phyloP scores from a whole-genome alignment of 139 green algal genomes.

The Ulvella scutata region DNA sequence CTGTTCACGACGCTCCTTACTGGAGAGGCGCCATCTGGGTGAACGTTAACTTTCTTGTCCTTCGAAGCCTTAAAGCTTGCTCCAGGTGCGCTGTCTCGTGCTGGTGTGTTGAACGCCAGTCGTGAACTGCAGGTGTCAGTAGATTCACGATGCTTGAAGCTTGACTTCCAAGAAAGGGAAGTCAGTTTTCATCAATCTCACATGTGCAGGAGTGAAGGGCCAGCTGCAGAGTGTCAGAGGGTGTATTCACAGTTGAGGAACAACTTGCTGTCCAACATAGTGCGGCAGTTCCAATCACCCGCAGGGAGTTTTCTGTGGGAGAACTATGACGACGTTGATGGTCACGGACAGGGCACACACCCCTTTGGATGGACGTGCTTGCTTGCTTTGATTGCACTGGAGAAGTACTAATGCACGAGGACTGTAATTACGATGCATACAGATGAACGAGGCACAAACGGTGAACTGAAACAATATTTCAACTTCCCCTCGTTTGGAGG shows the following conservation, averaged over 20 bases:
- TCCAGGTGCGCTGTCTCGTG: background rate
- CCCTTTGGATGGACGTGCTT: slow-evolving; percentile 91
- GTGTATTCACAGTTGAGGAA: slow-evolving; percentile 32
- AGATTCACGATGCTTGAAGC: background rate
- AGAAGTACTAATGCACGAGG: slow-evolving; percentile 28
- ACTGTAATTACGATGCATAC: no score
- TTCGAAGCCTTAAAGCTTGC: slow-evolving; percentile 37
- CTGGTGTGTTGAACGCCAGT: background rate
- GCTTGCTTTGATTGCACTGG: slow-evolving; percentile 51
- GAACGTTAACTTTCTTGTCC: slow-evolving; percentile 87
- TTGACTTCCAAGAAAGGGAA: background rate
- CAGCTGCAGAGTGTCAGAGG: slow-evolving; percentile 9
- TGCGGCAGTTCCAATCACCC: slow-evolving; percentile 39
- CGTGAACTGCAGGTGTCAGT: background rate
- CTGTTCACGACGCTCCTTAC: slow-evolving; percentile 79
- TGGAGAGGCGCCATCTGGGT: slow-evolving; percentile 86
- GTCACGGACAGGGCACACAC: slow-evolving; percentile 59
- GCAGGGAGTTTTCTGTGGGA: slow-evolving; percentile 69
- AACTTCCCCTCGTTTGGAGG: no score
- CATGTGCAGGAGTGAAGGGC: slow-evolving; percentile 3
- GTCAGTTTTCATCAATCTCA: background rate
- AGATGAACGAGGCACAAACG: no score
- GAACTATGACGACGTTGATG: slow-evolving; percentile 65
- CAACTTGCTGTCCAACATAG: slow-evolving; percentile 51
- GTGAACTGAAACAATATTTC: no score